Evolutionary conservation across 805 yeast genomes (phyloP).

Genomic region (Zygosaccharomyces siamensis): DNA sequence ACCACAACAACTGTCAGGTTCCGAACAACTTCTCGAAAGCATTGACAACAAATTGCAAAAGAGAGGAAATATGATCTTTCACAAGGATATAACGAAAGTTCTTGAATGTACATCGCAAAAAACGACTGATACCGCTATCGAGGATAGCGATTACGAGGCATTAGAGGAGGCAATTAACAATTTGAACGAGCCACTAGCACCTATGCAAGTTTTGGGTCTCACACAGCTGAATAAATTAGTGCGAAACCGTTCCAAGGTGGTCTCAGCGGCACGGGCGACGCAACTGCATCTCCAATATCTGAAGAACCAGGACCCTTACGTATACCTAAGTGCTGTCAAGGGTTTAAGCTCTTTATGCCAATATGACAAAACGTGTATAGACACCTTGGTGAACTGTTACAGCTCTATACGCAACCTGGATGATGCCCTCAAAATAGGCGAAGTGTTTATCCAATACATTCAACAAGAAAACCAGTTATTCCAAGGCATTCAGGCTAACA

Average conservation of each 20-base stretch:
- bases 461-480: constrained; percentile 46
- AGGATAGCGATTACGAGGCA: constrained; percentile 29
- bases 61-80: not conserved
- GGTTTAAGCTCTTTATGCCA: constrained; percentile 63
- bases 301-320: constrained; percentile 77
- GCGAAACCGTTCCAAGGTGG: constrained; percentile 44
- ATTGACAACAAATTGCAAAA: constrained; percentile 27
- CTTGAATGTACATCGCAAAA: not conserved
- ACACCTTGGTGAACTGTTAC: constrained; percentile 39
- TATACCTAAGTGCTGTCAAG: constrained; percentile 79
- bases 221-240: constrained; percentile 55
- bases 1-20: constrained; percentile 14
- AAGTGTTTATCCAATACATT: constrained; percentile 62
- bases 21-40: constrained; percentile 25
- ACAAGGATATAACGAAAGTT: not conserved
- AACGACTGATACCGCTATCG: not conserved
- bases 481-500: constrained; percentile 40
- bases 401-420: constrained; percentile 45
- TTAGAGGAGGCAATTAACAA: constrained; percentile 59
- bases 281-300: constrained; percentile 60
- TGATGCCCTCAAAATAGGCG: constrained; percentile 75
- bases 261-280: constrained; percentile 51
- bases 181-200: constrained; percentile 72
- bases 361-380: constrained; percentile 36
- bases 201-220: constrained; percentile 84